These are phyloP conservation scores for Rutidosis leptorrhynchoides DNA, from an alignment of 129 eudicot genomes.

Conservation along the genomic window DNA sequence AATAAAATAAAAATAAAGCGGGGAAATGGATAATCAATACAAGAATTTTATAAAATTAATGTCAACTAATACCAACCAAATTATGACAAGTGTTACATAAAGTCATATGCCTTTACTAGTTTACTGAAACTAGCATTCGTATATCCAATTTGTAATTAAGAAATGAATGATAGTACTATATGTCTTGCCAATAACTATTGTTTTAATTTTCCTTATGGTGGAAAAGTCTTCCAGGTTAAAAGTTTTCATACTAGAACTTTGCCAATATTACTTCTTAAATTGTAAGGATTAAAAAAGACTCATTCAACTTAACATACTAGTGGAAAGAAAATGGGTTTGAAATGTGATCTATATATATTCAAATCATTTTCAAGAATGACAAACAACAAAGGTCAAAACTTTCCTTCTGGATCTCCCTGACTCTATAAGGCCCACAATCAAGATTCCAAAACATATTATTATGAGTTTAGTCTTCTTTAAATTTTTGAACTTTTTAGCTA, in stretches of 20 bases:
- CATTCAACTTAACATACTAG: conserved; percentile 28
- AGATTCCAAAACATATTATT: conserved; percentile 33
- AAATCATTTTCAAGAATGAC: conserved; percentile 37
- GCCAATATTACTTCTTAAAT: not conserved
- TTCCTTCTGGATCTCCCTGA: conserved; percentile 28
- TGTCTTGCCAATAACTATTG: not conserved
- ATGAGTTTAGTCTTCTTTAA: conserved; percentile 26
- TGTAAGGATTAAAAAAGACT: not conserved
- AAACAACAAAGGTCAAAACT: conserved; percentile 50
- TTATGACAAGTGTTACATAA: conserved; percentile 8
- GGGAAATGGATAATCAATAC: conserved; percentile 13
- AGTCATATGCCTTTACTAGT: conserved; percentile 18
- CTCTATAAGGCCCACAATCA: conserved; percentile 41
- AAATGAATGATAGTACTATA: not conserved
- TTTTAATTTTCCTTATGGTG: no score
- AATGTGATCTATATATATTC: conserved; percentile 32
- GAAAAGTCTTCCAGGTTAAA: not conserved
- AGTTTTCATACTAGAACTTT: not conserved
- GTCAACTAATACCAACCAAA: conserved; percentile 32
- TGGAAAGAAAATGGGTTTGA: conserved; percentile 38
- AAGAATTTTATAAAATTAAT: conserved; percentile 2
- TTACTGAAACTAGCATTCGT: conserved; percentile 3
- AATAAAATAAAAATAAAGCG: not conserved
- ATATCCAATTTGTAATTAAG: not conserved
- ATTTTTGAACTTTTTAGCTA: conserved; percentile 17